phyloP scores from a whole-genome alignment of 192 early-diverging fungal genomes.

The Coemansia guatemalensis region DNA sequence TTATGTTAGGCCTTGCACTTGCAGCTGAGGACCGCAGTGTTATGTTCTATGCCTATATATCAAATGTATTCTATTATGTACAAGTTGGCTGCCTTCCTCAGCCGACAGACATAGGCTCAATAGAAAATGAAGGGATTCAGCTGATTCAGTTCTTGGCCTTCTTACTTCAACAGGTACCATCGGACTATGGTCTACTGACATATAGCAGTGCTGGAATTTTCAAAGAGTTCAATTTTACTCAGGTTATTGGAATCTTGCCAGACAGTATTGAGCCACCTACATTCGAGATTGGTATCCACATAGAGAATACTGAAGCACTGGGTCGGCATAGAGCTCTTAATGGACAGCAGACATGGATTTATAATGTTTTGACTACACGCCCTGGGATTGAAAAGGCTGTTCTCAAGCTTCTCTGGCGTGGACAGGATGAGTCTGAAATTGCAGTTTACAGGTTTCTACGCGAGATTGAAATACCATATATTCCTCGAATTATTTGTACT shows the following conservation, averaged over 20 bases:
- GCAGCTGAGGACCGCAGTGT: not conserved
- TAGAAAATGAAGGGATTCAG: not conserved
- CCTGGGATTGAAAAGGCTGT: not conserved
- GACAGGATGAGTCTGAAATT: not conserved
- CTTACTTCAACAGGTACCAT: not conserved
- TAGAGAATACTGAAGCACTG: not conserved
- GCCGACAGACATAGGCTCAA: not conserved
- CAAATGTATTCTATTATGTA: not conserved
- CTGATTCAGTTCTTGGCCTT: constrained; percentile 2
- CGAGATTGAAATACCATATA: not conserved
- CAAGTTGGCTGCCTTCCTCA: not conserved
- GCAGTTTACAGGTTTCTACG: not conserved
- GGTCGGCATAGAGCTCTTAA: not conserved
- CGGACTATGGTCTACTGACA: not conserved
- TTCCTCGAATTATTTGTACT: not conserved
- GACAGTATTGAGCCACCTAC: not conserved
- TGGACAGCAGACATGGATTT: constrained; percentile 4
- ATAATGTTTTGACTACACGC: not conserved
- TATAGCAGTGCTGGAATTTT: not conserved
- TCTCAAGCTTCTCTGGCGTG: constrained; percentile 6
- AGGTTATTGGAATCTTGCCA: not conserved
- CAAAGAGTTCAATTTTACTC: not conserved
- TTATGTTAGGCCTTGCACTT: not conserved
- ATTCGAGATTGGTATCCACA: not conserved
- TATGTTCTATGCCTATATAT: not conserved